phyloP scores from a whole-genome alignment of 2,329 filamentous ascomycete species.

The Catunica adiposa region DNA sequence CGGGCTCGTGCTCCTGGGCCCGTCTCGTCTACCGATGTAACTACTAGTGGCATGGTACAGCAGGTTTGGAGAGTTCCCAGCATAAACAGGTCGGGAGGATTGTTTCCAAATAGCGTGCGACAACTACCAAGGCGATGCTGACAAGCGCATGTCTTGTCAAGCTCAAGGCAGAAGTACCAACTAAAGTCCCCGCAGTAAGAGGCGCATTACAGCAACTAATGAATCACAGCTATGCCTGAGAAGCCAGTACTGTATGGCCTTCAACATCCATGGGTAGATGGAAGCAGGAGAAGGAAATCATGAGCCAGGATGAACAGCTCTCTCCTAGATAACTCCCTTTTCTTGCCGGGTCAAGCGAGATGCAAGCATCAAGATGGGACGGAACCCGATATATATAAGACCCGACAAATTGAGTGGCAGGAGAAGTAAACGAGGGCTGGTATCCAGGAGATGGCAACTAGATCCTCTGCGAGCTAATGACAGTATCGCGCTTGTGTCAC shows the following conservation, averaged over 20 bases:
- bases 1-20: background rate
- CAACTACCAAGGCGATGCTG: too few relatives aligned
- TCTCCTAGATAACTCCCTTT: background rate
- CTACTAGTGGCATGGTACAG: background rate
- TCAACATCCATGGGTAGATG: background rate
- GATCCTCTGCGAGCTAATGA: too few relatives aligned
- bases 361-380: constrained; percentile 2
- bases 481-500: background rate
- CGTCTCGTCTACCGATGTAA: background rate
- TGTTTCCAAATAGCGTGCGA: too few relatives aligned
- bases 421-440: background rate
- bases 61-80: too few relatives aligned
- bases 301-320: background rate
- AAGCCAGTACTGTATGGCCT: background rate
- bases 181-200: background rate
- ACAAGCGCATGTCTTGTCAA: too few relatives aligned
- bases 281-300: constrained; percentile 3
- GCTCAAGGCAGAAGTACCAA: too few relatives aligned
- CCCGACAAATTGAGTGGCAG: background rate
- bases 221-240: background rate
- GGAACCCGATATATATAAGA: background rate
- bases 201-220: background rate
- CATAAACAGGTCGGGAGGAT: too few relatives aligned
- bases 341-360: constrained; percentile 1
- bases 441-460: background rate